These are phyloP conservation scores for Debaryomyces nepalensis DNA, from an alignment of 1,139 yeast genomes.

Conservation along the genomic window DNA sequence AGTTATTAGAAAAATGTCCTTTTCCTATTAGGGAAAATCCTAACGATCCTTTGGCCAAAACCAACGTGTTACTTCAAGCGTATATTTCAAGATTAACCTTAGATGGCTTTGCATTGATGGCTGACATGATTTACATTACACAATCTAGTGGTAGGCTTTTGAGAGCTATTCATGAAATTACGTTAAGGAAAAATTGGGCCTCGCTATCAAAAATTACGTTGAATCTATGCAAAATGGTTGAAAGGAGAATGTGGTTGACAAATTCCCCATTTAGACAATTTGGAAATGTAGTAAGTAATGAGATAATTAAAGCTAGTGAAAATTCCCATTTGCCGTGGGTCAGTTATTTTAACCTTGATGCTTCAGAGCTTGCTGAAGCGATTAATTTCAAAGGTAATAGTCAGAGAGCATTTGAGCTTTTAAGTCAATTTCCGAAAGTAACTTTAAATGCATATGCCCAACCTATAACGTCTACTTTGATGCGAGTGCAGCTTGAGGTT, in stretches of 20 bases:
- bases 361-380: constrained; percentile 83
- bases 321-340: constrained; percentile 83
- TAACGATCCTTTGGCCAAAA: constrained; percentile 77
- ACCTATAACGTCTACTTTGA: constrained; percentile 73
- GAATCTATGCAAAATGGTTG: constrained; percentile 79
- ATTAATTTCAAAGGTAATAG: constrained; percentile 75
- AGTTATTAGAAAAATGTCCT: constrained; percentile 76
- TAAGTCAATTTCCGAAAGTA: constrained; percentile 75
- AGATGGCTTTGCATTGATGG: constrained; percentile 88
- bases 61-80: constrained; percentile 80
- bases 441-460: constrained; percentile 63
- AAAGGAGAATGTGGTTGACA: constrained; percentile 80
- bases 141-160: constrained; percentile 92
- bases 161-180: constrained; percentile 83
- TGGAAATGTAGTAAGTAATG: constrained; percentile 62
- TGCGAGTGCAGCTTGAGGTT: constrained; percentile 69
- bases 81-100: constrained; percentile 75
- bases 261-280: constrained; percentile 89
- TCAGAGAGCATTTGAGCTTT: constrained; percentile 58
- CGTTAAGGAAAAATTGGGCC: constrained; percentile 76
- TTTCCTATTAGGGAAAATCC: constrained; percentile 79
- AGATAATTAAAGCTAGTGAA: constrained; percentile 75
- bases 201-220: constrained; percentile 59
- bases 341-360: constrained; percentile 69
- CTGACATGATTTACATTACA: constrained; percentile 92